A percentile compares a stretch with the other conserved stretches of the same genome.
Conservation (phyloP, 306 rosid species). For the Vicia faba region DNA sequence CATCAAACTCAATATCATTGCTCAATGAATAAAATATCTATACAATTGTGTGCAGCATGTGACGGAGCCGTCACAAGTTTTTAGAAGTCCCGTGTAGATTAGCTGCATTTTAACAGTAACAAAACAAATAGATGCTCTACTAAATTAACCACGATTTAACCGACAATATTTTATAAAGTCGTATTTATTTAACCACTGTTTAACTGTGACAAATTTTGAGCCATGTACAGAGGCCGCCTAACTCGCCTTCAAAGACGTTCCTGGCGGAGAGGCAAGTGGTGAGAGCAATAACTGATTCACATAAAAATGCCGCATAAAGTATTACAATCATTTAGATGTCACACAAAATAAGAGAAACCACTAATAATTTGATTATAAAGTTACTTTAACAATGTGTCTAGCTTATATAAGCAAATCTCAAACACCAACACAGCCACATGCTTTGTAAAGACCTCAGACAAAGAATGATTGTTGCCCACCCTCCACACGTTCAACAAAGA, state of each 20-base stretch:
- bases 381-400: conserved; percentile 29
- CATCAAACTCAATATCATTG: conserved; percentile 16
- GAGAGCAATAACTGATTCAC: conserved; percentile 45
- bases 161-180: too few species aligned
- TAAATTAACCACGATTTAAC: too few species aligned
- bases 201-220: too few species aligned
- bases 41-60: too few species aligned
- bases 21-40: not conserved
- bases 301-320: conserved; percentile 34
- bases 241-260: too few species aligned
- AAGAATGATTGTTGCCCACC: conserved; percentile 42
- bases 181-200: too few species aligned
- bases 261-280: conserved; percentile 30
- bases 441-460: conserved; percentile 36
- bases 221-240: too few species aligned
- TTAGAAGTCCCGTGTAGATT: too few species aligned
- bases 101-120: too few species aligned
- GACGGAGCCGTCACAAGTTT: too few species aligned
- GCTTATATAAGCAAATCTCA: conserved; percentile 36
- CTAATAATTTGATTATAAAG: not conserved
- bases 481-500: conserved; percentile 41
- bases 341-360: conserved; percentile 34
- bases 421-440: conserved; percentile 42
- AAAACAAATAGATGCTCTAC: too few species aligned
- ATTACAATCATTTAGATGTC: conserved; percentile 39